Conservation (phyloP, 208 protist genomes). For the Phytomonas sp. region DNA sequence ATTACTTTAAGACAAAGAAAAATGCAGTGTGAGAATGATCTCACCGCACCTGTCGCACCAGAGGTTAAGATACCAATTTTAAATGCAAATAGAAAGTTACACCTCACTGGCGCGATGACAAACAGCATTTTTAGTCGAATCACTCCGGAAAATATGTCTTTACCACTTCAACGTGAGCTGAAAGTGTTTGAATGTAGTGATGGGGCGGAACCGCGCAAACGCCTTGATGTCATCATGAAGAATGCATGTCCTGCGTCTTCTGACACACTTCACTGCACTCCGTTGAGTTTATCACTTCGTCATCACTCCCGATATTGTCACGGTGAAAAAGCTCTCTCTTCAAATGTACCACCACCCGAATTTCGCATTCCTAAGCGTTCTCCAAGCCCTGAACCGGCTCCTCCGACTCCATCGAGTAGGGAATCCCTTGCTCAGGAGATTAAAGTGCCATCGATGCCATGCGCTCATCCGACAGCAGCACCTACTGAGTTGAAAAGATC, state of each 20-base stretch:
- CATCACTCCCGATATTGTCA: not conserved
- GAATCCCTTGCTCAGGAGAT: not conserved
- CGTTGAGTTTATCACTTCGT: not conserved
- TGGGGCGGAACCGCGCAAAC: not conserved
- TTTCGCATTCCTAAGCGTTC: not conserved
- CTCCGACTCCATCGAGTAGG: not conserved
- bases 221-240: not conserved
- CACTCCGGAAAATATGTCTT: not conserved
- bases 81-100: constrained; percentile 3
- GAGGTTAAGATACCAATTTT: not conserved
- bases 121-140: not conserved
- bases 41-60: not conserved
- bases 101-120: not conserved
- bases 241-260: not conserved
- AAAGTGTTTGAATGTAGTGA: not conserved
- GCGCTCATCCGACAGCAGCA: not conserved
- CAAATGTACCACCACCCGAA: not conserved
- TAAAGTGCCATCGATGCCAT: not conserved
- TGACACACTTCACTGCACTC: not conserved
- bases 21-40: not conserved
- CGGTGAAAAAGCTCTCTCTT: not conserved
- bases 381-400: not conserved
- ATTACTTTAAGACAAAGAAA: not conserved
- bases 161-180: not conserved
- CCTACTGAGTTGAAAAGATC: not conserved